Evolutionary conservation across 106 monocot genomes (phyloP).

Genomic region (Acanthochlamys bracteata): DNA sequence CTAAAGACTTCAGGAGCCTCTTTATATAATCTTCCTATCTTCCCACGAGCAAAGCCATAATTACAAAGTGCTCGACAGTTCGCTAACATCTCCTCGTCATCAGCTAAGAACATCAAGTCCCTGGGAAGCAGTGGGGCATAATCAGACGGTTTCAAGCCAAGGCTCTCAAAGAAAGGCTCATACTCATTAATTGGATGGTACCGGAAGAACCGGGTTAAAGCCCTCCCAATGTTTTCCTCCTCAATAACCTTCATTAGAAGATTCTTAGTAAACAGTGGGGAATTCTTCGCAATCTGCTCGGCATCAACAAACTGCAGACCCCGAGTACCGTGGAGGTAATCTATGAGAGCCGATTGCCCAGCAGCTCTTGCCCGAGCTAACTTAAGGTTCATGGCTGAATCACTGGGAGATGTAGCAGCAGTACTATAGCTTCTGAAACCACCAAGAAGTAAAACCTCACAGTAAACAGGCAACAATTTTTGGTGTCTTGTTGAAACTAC

Average conservation of each 20-base stretch:
- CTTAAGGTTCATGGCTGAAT: too few relatives aligned
- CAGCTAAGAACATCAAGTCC: constrained; percentile 53
- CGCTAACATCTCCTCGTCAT: constrained; percentile 34
- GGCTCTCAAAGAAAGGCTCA: constrained; percentile 85
- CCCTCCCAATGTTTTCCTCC: constrained; percentile 22
- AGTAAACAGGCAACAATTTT: too few relatives aligned
- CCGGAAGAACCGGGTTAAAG: constrained; percentile 30
- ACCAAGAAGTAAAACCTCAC: too few relatives aligned
- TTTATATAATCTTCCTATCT: constrained; percentile 69
- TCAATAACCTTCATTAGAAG: constrained; percentile 37
- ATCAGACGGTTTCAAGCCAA: constrained; percentile 53
- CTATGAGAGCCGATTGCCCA: constrained; percentile 42
- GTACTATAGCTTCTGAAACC: too few relatives aligned
- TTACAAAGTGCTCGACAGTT: constrained; percentile 62
- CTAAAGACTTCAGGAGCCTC: constrained; percentile 43
- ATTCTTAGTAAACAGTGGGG: constrained; percentile 34
- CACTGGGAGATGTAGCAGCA: too few relatives aligned
- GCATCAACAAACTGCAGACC: constrained; percentile 44
- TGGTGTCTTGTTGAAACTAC: too few relatives aligned
- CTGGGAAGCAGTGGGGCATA: constrained; percentile 40
- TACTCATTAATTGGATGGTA: constrained; percentile 82
- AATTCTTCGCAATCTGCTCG: constrained; percentile 51
- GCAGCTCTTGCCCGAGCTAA: constrained; percentile 5
- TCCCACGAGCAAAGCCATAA: constrained; percentile 61
- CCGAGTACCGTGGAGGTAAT: constrained; percentile 60